Evolutionary conservation across 257 asterid species (phyloP).

Genomic region (Rubia yunnanensis): DNA sequence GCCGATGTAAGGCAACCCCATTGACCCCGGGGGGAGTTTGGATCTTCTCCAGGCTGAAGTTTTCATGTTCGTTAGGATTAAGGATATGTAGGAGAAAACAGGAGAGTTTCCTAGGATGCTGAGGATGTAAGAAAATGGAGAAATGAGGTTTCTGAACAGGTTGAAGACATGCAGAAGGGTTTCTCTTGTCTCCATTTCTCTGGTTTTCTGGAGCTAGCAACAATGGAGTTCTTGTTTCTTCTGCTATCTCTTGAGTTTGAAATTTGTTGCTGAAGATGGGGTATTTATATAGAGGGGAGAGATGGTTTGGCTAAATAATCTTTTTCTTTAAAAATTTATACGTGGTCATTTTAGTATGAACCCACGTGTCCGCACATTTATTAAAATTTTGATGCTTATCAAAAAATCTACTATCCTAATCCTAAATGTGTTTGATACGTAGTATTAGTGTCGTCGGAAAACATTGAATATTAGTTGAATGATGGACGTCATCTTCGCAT

Average conservation of each 20-base stretch:
- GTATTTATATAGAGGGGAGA: conserved; percentile 8
- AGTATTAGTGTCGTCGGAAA: too few relatives aligned
- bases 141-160: conserved; percentile 14
- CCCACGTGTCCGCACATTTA: not conserved
- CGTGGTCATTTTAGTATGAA: not conserved
- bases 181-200: conserved; percentile 16
- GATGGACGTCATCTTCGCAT: too few relatives aligned
- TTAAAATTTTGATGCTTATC: too few relatives aligned
- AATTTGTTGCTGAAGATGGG: not conserved
- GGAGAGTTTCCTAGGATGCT: not conserved
- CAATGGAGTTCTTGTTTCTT: not conserved
- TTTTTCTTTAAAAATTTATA: too few relatives aligned
- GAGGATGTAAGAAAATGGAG: conserved; percentile 14
- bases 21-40: conserved; percentile 79
- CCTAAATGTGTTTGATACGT: too few relatives aligned
- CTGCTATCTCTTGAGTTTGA: conserved; percentile 5
- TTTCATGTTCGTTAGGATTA: conserved; percentile 15
- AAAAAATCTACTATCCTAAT: too few relatives aligned
- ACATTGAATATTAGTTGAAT: too few relatives aligned
- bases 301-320: too few relatives aligned
- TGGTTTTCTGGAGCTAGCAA: not conserved
- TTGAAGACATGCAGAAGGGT: conserved; percentile 15
- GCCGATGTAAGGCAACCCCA: conserved; percentile 86
- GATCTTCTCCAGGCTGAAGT: conserved; percentile 6
- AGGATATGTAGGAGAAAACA: conserved; percentile 10